Base-by-base conservation (phyloP, 2,329 filamentous ascomycete genomes). In the Colletotrichum somersetense region DNA sequence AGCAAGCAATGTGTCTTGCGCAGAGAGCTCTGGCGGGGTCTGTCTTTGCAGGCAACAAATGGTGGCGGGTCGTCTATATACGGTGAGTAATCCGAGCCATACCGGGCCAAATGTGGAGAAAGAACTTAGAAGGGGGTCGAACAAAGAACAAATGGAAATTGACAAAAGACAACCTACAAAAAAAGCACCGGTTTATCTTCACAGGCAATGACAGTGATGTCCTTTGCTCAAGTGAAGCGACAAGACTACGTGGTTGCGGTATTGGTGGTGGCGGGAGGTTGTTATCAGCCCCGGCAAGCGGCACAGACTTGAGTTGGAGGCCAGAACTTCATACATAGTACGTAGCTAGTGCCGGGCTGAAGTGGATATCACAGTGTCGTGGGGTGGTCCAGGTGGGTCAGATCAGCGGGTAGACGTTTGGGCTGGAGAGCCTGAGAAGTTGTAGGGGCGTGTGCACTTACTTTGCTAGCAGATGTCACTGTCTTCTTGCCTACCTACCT, bases 1-100 rank as follows among this genome's bases (percentile, higher is more conserved):
- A 40, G 65, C 50, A 62, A 40, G 30, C 56, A 42, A 48, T n/a
- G 7, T 20, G 56, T 42, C 5, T 40, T 30, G 52, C 46, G 66
- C 66, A 72, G 53, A 63, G 52, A 71, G 68, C 68, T 71, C 61
- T 55, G 69, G 69, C 65, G 69, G 69, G 69, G 69, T 68, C 58
- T 53, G 69, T 68, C 58, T 53, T 64, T 55, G 30, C 46, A 26
- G 66, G n/a, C 63, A 56, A 26, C 26, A 26, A 56, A 50, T 30
- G 48, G 58, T 57, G 58, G 65, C 69, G 69, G 69, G 46, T 62
- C 33, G 66, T 46, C 66, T 63, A 44, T 66, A 33, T 68, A 66
- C 65, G 69, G 65, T 72, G 69, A 72, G 66, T 62, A 69, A 69
- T 63, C 65, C 55, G 48, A n/a, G 50, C 20, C 61, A 40, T 20